These are phyloP conservation scores for Pueraria montana DNA, from an alignment of 306 rosid genomes.

Conservation along the genomic window DNA sequence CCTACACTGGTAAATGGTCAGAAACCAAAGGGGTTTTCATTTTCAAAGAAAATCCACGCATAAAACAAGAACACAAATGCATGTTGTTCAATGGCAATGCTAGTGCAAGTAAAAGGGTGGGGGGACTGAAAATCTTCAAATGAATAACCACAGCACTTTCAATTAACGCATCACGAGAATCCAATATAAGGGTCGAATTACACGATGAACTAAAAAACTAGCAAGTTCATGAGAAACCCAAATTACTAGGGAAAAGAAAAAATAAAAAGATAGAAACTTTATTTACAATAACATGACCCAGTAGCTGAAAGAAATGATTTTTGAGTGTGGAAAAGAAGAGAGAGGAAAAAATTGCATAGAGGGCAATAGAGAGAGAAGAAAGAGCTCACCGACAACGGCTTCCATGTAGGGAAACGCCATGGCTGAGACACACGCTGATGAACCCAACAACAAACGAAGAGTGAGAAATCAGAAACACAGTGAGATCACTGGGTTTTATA, in stretches of 20 bases:
- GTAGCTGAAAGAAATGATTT: slow-evolving; percentile 38
- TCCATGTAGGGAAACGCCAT: slow-evolving; percentile 96
- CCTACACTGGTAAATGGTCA: not conserved
- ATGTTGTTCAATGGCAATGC: not conserved
- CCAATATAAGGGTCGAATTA: slow-evolving; percentile 35
- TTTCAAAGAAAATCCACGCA: slow-evolving; percentile 6
- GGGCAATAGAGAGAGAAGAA: not conserved
- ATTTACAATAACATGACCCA: slow-evolving; percentile 5
- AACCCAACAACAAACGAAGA: not conserved
- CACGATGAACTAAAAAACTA: slow-evolving; percentile 25
- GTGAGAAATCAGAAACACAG: not conserved
- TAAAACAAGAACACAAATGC: slow-evolving; percentile 8
- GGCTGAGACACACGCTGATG: slow-evolving; percentile 23
- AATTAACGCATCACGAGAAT: slow-evolving; percentile 15
- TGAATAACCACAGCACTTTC: not conserved
- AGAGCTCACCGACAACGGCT: slow-evolving; percentile 85
- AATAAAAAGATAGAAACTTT: not conserved
- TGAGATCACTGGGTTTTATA: not conserved
- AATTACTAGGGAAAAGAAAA: not conserved
- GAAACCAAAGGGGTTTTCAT: slow-evolving; percentile 7
- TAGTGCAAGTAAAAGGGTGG: not conserved
- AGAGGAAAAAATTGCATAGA: not conserved
- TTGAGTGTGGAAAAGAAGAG: not conserved
- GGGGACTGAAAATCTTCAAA: not conserved
- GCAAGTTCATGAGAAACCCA: slow-evolving; percentile 22